These are phyloP conservation scores for Dicorynia guianensis DNA, from an alignment of 306 rosid genomes.

Conservation along the genomic window DNA sequence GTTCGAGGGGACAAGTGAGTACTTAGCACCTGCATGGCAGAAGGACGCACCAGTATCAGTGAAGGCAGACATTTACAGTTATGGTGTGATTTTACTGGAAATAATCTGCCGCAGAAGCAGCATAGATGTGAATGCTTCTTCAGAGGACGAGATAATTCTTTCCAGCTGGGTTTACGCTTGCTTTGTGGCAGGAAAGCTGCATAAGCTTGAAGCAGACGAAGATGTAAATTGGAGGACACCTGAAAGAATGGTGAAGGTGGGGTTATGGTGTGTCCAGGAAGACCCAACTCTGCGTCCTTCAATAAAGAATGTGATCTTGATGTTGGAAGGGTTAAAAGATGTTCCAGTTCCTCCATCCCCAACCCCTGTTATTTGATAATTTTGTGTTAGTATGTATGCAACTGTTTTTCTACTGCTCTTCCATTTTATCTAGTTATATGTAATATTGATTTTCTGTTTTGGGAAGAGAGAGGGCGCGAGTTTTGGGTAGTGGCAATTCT, in stretches of 20 bases:
- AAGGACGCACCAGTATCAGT: slow-evolving; percentile 37
- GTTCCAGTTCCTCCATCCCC: slow-evolving; percentile 51
- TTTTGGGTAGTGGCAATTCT: no score
- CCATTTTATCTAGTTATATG: background rate
- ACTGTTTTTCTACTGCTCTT: no score
- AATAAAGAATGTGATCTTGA: slow-evolving; percentile 44
- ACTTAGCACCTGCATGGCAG: slow-evolving; percentile 51
- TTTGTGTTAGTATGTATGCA: no score
- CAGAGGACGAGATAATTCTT: slow-evolving; percentile 31
- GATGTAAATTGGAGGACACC: slow-evolving; percentile 39
- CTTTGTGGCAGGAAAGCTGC: slow-evolving; percentile 38
- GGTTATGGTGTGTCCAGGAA: slow-evolving; percentile 53
- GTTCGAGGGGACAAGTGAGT: slow-evolving; percentile 12
- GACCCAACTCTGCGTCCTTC: slow-evolving; percentile 44
- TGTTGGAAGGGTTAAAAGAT: slow-evolving; percentile 52
- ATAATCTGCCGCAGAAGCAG: slow-evolving; percentile 39
- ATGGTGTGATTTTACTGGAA: slow-evolving; percentile 44
- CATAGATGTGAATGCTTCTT: slow-evolving; percentile 31
- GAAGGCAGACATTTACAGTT: slow-evolving; percentile 47
- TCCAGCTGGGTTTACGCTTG: slow-evolving; percentile 48
- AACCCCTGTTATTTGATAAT: background rate
- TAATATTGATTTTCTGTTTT: no score
- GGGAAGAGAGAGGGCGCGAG: no score
- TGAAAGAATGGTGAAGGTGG: slow-evolving; percentile 57
- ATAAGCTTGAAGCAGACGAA: slow-evolving; percentile 27